phyloP scores from a whole-genome alignment of 441 rosid species.

The Euphorbia corollata region DNA sequence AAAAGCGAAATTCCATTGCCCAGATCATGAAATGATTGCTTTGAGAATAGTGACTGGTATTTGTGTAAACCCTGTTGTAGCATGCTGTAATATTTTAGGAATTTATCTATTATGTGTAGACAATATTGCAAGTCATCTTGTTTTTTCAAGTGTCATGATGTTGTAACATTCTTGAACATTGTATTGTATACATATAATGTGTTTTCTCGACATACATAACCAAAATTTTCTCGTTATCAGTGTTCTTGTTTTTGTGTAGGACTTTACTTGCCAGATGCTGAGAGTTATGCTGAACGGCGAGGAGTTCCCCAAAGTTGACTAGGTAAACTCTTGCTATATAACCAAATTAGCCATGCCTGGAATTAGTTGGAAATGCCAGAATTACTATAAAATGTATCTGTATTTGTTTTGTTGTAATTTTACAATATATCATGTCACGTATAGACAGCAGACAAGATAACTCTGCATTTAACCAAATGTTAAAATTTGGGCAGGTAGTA shows the following conservation, averaged over 20 bases:
- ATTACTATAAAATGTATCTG: too few relatives aligned
- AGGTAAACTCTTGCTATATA: background rate
- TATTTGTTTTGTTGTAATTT: too few relatives aligned
- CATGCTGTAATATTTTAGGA: constrained; percentile 7
- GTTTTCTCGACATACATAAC: background rate
- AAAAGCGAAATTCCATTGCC: constrained; percentile 5
- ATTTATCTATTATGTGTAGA: constrained; percentile 6
- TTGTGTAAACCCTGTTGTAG: constrained; percentile 10
- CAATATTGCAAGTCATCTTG: background rate
- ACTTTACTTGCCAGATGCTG: background rate
- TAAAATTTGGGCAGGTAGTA: too few relatives aligned
- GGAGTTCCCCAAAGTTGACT: background rate
- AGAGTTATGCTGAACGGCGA: background rate
- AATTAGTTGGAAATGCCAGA: too few relatives aligned
- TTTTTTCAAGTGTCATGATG: background rate
- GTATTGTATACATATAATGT: background rate
- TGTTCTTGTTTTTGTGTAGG: background rate
- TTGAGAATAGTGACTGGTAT: background rate
- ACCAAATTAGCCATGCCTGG: too few relatives aligned
- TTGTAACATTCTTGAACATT: constrained; percentile 7
- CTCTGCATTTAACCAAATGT: too few relatives aligned
- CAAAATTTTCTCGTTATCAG: background rate
- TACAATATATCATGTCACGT: too few relatives aligned
- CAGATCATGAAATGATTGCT: constrained; percentile 12
- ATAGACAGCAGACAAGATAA: too few relatives aligned